phyloP scores from a whole-genome alignment of 2,329 filamentous ascomycete species.

The Nemania abortiva region DNA sequence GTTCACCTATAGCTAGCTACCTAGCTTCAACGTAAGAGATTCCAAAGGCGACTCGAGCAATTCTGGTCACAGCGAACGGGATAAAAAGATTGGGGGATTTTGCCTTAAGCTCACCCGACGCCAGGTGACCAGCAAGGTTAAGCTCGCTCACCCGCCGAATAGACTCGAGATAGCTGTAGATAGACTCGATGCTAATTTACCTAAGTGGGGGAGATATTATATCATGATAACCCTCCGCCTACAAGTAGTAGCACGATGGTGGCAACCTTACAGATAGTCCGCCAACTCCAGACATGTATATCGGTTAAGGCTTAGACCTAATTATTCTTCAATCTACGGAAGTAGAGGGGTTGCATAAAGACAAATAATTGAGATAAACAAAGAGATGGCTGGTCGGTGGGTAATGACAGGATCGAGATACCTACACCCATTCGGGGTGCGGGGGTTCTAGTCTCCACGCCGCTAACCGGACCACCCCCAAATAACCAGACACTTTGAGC shows the following conservation, averaged over 20 bases:
- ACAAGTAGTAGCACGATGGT: neutral
- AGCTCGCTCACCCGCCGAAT: conserved; percentile 9
- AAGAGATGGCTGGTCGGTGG: conserved; percentile 12
- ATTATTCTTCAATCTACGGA: neutral
- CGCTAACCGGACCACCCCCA: too few species aligned
- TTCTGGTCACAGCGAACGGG: neutral
- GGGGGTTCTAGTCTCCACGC: neutral
- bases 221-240: neutral
- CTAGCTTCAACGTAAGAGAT: neutral
- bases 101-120: neutral
- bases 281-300: neutral
- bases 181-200: neutral
- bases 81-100: neutral
- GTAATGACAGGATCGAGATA: conserved; percentile 32
- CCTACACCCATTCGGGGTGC: conserved; percentile 5
- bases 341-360: neutral
- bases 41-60: neutral
- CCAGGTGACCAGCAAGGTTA: conserved; percentile 12
- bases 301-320: conserved; percentile 4
- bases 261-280: neutral
- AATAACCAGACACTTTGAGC: too few species aligned
- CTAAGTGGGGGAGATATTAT: conserved; percentile 7
- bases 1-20: neutral
- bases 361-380: conserved; percentile 1
- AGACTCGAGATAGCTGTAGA: neutral